These are phyloP conservation scores for Dryadomyces quercus-mongolicae DNA, from an alignment of 2,329 filamentous ascomycete genomes.

Conservation along the genomic window DNA sequence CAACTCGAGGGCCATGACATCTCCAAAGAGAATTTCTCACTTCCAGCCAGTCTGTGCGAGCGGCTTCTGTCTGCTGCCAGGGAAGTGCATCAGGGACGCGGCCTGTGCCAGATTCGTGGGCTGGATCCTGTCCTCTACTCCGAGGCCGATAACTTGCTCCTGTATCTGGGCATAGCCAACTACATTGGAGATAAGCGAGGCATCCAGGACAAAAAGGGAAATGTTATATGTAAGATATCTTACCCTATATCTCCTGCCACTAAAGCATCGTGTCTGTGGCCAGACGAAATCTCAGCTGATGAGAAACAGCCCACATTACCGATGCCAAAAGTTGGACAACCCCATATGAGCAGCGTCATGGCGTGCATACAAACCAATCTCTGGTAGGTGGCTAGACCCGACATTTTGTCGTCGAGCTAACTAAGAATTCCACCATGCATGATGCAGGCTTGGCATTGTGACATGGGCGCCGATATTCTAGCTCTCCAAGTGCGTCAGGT, in stretches of 20 bases:
- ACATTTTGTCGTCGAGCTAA: background rate
- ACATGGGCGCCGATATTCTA: conserved; percentile 39
- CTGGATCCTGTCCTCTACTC: conserved; percentile 34
- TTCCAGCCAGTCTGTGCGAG: conserved; percentile 21
- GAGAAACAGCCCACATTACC: conserved; percentile 31
- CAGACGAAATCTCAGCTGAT: background rate
- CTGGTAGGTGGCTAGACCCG: conserved; percentile 23
- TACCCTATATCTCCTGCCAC: background rate
- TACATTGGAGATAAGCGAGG: conserved; percentile 44
- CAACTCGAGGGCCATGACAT: conserved; percentile 26
- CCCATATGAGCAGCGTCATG: conserved; percentile 31
- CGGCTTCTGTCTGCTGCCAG: conserved; percentile 22
- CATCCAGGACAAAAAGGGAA: conserved; percentile 34
- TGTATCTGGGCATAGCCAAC: conserved; percentile 44
- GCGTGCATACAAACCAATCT: conserved; percentile 34
- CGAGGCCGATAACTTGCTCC: conserved; percentile 38
- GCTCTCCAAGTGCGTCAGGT: conserved; percentile 33
- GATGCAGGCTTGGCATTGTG: conserved; percentile 33
- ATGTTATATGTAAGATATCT: conserved; percentile 30
- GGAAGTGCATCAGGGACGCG: conserved; percentile 28
- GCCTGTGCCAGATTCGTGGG: conserved; percentile 43
- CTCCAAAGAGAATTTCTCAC: conserved; percentile 24
- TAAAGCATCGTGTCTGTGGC: background rate
- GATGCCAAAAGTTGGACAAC: conserved; percentile 32
- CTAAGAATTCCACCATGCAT: background rate